Conservation (phyloP, 2,329 filamentous ascomycete genomes). For the Pleurostoma richardsiae region DNA sequence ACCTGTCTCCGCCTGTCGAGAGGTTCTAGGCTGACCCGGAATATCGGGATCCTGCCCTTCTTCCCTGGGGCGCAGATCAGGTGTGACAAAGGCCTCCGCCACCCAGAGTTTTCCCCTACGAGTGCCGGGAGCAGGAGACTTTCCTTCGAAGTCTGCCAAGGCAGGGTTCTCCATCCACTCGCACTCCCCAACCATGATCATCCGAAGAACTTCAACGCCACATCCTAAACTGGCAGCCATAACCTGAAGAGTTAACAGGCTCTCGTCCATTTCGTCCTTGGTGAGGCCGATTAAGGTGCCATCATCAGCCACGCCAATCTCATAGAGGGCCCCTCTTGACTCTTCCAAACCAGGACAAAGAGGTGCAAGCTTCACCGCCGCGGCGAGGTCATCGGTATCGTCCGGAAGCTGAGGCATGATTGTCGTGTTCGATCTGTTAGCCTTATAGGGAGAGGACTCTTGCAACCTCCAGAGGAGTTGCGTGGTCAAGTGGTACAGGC, state of each 20-base stretch:
- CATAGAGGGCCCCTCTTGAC: constrained; percentile 88
- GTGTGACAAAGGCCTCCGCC: constrained; percentile 83
- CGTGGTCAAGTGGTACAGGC: constrained; percentile 87
- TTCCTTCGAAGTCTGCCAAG: constrained; percentile 18
- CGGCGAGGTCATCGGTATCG: constrained; percentile 40
- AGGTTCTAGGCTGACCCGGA: background rate
- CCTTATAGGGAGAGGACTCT: constrained; percentile 89
- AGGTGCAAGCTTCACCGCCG: constrained; percentile 45
- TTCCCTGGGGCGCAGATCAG: constrained; percentile 48
- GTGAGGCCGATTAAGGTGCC: constrained; percentile 85
- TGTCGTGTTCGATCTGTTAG: constrained; percentile 59
- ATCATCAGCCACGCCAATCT: constrained; percentile 94
- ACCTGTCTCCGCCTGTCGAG: background rate
- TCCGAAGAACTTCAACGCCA: constrained; percentile 72
- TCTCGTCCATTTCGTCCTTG: constrained; percentile 89
- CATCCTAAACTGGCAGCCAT: constrained; percentile 95
- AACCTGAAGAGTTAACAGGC: constrained; percentile 72
- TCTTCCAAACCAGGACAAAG: constrained; percentile 80
- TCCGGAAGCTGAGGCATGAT: constrained; percentile 73
- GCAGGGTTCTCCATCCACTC: constrained; percentile 56
- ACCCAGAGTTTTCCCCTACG: constrained; percentile 67
- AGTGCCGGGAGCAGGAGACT: constrained; percentile 12
- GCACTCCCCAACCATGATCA: constrained; percentile 80
- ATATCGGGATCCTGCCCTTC: constrained; percentile 13
- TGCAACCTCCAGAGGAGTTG: constrained; percentile 93